Evolutionary conservation across 1,284 basidiomycete species (phyloP), one percentile per base, ranked within the genome.

Genomic region (Pyrrhoderma lamaoense): DNA sequence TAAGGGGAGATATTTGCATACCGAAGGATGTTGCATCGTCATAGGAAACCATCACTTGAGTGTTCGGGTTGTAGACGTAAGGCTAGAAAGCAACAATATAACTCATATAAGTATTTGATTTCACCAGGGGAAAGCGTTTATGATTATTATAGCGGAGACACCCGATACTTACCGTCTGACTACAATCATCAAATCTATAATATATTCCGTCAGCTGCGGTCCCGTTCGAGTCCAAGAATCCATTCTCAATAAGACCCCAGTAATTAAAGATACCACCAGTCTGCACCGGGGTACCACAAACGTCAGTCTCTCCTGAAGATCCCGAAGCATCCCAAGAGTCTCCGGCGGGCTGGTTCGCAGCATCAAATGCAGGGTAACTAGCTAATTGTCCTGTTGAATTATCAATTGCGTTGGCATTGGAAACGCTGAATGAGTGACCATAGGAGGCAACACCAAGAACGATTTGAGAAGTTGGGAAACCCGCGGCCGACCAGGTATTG

Each of bases 361-460:
- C 61, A 60, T 75, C 65, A 57, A 79, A 85, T 2, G 66, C 42
- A 2, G 82, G 79, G 62, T 75, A 83, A 5, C n/a, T 8, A 4
- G n/a, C 21, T 31, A 81, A 64, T 4, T 53, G 38, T 13, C 42
- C 27, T 16, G 27, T 44, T 22, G 39, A 37, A 18, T 14, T 25
- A 23, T 48, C 47, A 23, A 54, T 27, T 11, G 13, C 52, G 19
- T 37, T n/a, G 18, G 42, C 16, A 1, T 63, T 57, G 8, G 61
- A 60, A 49, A 82, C 76, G 49, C 62, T 60, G 71, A 71, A 85
- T 16, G 77, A 76, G 64, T 83, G 81, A 1, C 81, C 86, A 67
- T 91, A 93, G 9, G 82, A 73, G 9, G 91, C 80, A 1, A 93
- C 80, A 52, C 90, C 92, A 35, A 95, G 79, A 14, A 88, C 79